Base-by-base conservation (phyloP, 768 basidiomycete genomes). In the Tylopilus sp. region DNA sequence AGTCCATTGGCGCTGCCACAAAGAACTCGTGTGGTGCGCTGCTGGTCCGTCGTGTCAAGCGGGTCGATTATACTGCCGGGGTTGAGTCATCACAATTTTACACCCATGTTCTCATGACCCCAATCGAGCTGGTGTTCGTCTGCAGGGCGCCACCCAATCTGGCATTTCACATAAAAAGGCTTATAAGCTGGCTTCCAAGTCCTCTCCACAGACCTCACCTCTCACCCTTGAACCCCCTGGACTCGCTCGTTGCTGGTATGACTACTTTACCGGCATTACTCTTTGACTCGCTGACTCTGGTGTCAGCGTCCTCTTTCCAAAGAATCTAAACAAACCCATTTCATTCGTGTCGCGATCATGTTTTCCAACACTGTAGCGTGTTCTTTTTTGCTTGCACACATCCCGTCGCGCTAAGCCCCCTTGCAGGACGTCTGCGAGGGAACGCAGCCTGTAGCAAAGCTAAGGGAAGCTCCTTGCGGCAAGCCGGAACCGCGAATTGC, bases 161-260 rank as follows among this genome's bases (percentile, higher is more conserved):
- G n/a, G n/a, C n/a, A n/a, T n/a, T n/a, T n/a, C n/a, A n/a, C n/a
- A n/a, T n/a, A n/a, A n/a, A n/a, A n/a, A n/a, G n/a, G n/a, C n/a
- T n/a, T n/a, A n/a, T n/a, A n/a, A n/a, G n/a, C n/a, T n/a, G n/a
- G n/a, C n/a, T n/a, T n/a, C 39, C 40, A 8, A 42, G 23, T 26
- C 52, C 61, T 31, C 30, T 2, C 8, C 13, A 30, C 15, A 5
- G 13, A 21, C 43, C 18, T 30, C 25, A 6, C 36, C 22, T 3
- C 3, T 11, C 22, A n/a, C 15, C 6, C 4, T 23, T 38, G n/a
- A n/a, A n/a, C n/a, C 20, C 10, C 36, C n/a, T 3, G n/a, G n/a
- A n/a, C n/a, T n/a, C n/a, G n/a, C n/a, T n/a, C 31, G 4, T 33
- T 11, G 6, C 45, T 8, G 13, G 62, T 64, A 36, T 28, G 44